phyloP scores from a whole-genome alignment of 768 basidiomycete genomes.

The Floccularia luteovirens region DNA sequence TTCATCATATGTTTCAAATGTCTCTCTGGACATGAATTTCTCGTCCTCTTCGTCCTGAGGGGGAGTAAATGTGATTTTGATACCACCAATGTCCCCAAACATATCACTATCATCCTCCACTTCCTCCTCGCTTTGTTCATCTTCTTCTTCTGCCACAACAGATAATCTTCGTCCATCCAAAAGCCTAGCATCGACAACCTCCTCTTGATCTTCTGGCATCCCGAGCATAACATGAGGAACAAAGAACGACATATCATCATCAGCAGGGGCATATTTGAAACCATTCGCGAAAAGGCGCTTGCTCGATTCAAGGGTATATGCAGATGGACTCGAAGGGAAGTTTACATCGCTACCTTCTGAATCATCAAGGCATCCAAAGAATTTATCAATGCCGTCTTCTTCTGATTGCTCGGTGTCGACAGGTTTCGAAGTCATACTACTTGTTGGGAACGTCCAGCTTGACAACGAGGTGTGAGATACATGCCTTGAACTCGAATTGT shows the following conservation, averaged over 20 bases:
- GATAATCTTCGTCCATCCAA: slow-evolving; percentile 24
- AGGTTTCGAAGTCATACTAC: slow-evolving; percentile 10
- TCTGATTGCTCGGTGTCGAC: slow-evolving; percentile 14
- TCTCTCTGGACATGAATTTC: slow-evolving; percentile 21
- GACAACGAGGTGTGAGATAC: slow-evolving; percentile 35
- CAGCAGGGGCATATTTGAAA: slow-evolving; percentile 37
- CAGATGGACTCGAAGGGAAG: slow-evolving; percentile 34
- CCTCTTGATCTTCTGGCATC: no score
- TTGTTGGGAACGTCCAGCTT: slow-evolving; percentile 59
- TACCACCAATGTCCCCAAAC: slow-evolving; percentile 61
- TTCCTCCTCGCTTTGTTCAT: slow-evolving; percentile 28
- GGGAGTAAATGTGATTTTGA: slow-evolving; percentile 66
- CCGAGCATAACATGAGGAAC: slow-evolving; percentile 32
- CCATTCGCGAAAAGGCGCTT: slow-evolving; percentile 53
- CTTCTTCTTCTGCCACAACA: slow-evolving; percentile 23
- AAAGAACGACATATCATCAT: slow-evolving; percentile 44
- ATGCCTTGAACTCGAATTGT: no score
- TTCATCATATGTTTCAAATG: no score
- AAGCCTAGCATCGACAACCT: slow-evolving; percentile 29
- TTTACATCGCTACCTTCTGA: slow-evolving; percentile 18
- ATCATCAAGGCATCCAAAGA: slow-evolving; percentile 65
- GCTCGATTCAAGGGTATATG: slow-evolving; percentile 45
- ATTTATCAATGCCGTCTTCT: slow-evolving; percentile 56
- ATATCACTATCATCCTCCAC: slow-evolving; percentile 40
- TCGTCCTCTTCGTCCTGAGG: slow-evolving; percentile 35